Evolutionary conservation across 106 monocot species (phyloP), one percentile per base, ranked within the genome.

Genomic region (Alisma plantagoaquatica): DNA sequence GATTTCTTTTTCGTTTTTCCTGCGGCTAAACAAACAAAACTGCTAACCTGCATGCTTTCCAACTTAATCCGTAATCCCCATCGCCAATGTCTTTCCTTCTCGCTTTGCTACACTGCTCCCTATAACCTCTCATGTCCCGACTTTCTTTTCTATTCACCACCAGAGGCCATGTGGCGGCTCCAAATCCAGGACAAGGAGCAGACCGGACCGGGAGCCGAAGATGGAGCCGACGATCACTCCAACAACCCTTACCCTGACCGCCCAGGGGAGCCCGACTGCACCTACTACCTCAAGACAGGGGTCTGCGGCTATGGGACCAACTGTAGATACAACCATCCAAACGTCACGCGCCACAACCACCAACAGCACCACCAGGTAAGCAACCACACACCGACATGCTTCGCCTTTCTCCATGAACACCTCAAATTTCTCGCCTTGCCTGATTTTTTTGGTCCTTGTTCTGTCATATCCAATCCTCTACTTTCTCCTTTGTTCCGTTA

Each of bases 191-290:
- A 21, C 4, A 20, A 45, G 19, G n/a, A n/a, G n/a, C 43, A 43
- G 6, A 31, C 10, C 0, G 60, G 43, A 1, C n/a, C n/a, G n/a
- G n/a, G n/a, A n/a, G n/a, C n/a, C n/a, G n/a, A n/a, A n/a, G n/a
- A n/a, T n/a, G n/a, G n/a, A n/a, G n/a, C n/a, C n/a, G 45, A 9
- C 28, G 46, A 60, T 60, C 22, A 28, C 10, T 11, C 29, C 10
- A 2, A 1, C 11, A 31, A 31, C 19, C 60, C 27, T 9, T 60
- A 46, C 46, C 60, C 60, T 7, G 60, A 60, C 22, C 60, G 60
- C 27, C 60, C 60, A 1, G 60, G 46, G 9, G 60, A 60, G 32
- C 60, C 60, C 21, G 46, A 60, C 28, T 60, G 60, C 60, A 60
- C 29, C 16, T 60, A 60, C 60, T 60, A 46, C 20, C 25, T 60